Evolutionary conservation across 495 filamentous ascomycete genomes (phyloP).

Genomic region (Coniosporium apollinis): DNA sequence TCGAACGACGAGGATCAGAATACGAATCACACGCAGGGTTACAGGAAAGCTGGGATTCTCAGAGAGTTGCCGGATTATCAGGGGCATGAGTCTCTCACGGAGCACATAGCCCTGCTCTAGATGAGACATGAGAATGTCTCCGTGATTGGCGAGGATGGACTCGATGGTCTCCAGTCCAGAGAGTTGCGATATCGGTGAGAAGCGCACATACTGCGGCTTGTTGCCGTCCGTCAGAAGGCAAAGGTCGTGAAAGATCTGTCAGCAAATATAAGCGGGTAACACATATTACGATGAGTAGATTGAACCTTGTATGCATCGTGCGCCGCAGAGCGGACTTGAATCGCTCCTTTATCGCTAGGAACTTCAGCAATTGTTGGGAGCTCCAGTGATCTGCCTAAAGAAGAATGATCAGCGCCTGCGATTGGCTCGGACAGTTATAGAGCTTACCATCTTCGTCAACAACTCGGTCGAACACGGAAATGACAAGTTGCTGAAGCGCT

Average conservation of each 20-base stretch:
- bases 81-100: slow-evolving; percentile 64
- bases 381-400: slow-evolving; percentile 34
- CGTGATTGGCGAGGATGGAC: slow-evolving; percentile 71
- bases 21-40: slow-evolving; percentile 63
- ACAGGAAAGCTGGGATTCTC: slow-evolving; percentile 67
- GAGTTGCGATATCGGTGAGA: slow-evolving; percentile 55
- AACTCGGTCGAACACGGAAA: slow-evolving; percentile 84
- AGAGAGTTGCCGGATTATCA: slow-evolving; percentile 59
- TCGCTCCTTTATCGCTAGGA: slow-evolving; percentile 39
- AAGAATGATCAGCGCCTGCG: neutral
- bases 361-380: slow-evolving; percentile 41
- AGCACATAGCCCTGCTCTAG: slow-evolving; percentile 67
- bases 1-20: slow-evolving; percentile 62
- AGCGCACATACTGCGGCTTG: slow-evolving; percentile 59
- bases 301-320: slow-evolving; percentile 66
- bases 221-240: slow-evolving; percentile 77
- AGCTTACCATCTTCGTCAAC: slow-evolving; percentile 56
- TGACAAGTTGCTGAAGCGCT: slow-evolving; percentile 84
- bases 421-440: neutral
- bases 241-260: slow-evolving; percentile 67
- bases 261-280: slow-evolving; percentile 12
- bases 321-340: slow-evolving; percentile 56
- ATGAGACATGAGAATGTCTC: slow-evolving; percentile 59
- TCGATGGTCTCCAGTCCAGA: slow-evolving; percentile 87
- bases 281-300: neutral